Base-by-base conservation (phyloP, 140 eudicot genomes). In the Flaveria floridana region DNA sequence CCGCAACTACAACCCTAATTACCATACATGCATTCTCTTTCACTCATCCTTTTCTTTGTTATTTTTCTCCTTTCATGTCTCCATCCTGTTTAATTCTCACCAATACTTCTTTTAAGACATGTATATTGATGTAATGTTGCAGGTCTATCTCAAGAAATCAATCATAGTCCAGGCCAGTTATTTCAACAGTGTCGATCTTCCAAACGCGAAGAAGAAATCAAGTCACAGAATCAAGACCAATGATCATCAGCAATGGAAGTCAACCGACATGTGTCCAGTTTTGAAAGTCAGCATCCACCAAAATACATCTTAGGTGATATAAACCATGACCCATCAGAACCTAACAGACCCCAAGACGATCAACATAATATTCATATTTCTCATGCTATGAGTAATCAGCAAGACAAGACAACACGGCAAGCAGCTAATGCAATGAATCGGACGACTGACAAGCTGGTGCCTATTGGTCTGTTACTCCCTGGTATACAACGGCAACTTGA, bases 401-500 rank as follows among this genome's bases (percentile, higher is more conserved):
- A 78, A 76, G 70, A 82, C 0, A 65, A 76, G 76, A 63, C 86
- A 41, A 50, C 87, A 42, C 79, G 78, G 10, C 91, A 82, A 83
- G 53, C 81, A 20, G 81, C 79, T 56, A 86, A 74, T 39, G 14
- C 87, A 34, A 18, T 72, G 64, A 87, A 79, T 77, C 88, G 71
- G 61, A 70, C 68, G n/a, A 21, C 80, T 65, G 76, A 80, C 28
- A 83, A 73, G 48, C 96, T 88, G 74, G 95, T 90, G 25, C 97
- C 94, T 2, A 90, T 93, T 75, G 97, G 86, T 26, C 50, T 79
- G 82, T 58, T 90, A 84, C 87, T 93, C 47, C 97, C 98, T 3
- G 80, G 82, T 76, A 90, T 93, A 83, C 86, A 85, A 63, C 93
- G 94, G 18, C 94, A 86, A 74, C 89, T 93, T 70, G 97, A 93